A percentile compares a stretch with the other conserved stretches of the same genome.
phyloP scores from a whole-genome alignment of 306 rosid genomes.

The Oemleria cerasiformis region DNA sequence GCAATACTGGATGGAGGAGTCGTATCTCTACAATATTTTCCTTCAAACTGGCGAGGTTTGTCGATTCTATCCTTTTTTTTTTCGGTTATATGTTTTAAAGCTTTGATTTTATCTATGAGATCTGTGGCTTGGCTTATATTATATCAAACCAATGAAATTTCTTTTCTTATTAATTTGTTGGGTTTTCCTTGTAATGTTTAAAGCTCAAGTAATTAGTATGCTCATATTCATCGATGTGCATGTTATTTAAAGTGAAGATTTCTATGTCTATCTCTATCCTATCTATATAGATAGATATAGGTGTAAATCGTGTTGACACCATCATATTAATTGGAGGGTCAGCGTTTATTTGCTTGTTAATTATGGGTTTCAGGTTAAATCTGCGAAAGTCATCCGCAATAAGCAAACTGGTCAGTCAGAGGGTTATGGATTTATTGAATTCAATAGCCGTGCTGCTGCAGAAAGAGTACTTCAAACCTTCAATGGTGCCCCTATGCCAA shows the following conservation, averaged over 20 bases:
- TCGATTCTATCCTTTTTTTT: neutral
- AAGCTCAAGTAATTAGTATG: no score
- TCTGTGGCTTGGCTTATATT: constrained; percentile 16
- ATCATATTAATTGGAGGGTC: neutral
- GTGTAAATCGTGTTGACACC: neutral
- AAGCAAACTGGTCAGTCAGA: constrained; percentile 82
- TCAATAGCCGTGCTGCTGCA: constrained; percentile 61
- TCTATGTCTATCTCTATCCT: neutral
- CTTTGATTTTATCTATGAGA: neutral
- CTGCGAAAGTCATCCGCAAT: constrained; percentile 80
- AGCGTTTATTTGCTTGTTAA: neutral
- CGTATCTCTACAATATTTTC: constrained; percentile 56
- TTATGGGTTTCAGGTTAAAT: constrained; percentile 46
- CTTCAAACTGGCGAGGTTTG: constrained; percentile 80
- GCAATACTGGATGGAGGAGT: constrained; percentile 98
- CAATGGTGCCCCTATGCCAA: constrained; percentile 86
- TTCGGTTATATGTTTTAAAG: neutral
- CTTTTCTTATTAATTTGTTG: neutral
- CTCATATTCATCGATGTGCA: no score
- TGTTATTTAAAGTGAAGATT: no score
- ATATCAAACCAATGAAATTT: neutral
- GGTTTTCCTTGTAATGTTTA: neutral
- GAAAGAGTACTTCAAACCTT: constrained; percentile 70
- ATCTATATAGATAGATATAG: neutral
- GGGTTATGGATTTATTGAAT: constrained; percentile 92